A percentile compares a stretch with the other conserved stretches of the same genome.
Conservation (phyloP, 768 basidiomycete genomes). For the Cystobasidium onofrii region DNA sequence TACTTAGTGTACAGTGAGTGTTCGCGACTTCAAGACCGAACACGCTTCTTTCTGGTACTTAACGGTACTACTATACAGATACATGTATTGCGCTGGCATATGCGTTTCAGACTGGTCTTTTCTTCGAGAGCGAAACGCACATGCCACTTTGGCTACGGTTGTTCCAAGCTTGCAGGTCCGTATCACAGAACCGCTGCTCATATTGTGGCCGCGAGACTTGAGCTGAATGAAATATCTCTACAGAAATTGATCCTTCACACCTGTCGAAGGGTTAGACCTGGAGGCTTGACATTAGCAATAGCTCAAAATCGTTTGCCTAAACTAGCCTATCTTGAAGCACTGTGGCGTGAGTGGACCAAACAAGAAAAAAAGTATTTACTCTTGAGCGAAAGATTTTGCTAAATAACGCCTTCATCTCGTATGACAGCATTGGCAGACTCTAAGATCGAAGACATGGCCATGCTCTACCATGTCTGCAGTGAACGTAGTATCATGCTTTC, state of each 20-base stretch:
- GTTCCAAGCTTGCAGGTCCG: conserved; percentile 3
- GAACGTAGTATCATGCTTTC: conserved; percentile 2
- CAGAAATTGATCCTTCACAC: neutral
- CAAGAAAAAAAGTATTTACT: no score
- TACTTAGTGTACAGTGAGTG: neutral
- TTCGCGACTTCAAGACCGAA: neutral
- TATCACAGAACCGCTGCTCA: no score
- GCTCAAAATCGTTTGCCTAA: neutral
- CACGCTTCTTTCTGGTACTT: no score
- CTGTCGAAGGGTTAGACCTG: neutral
- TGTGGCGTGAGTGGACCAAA: neutral
- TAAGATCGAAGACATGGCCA: neutral
- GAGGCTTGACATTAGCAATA: neutral
- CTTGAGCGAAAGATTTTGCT: neutral
- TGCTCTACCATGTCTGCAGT: conserved; percentile 11
- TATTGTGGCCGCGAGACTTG: no score
- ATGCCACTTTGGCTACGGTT: neutral
- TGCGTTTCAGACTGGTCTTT: conserved; percentile 9
- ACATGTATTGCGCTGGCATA: neutral
- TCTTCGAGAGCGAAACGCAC: neutral
- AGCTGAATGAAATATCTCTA: neutral
- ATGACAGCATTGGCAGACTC: neutral
- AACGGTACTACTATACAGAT: neutral
- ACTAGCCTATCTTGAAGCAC: neutral
- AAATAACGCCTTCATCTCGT: neutral